Evolutionary conservation across 495 filamentous ascomycete species (phyloP).

Genomic region (Trichoderma erinaceum): DNA sequence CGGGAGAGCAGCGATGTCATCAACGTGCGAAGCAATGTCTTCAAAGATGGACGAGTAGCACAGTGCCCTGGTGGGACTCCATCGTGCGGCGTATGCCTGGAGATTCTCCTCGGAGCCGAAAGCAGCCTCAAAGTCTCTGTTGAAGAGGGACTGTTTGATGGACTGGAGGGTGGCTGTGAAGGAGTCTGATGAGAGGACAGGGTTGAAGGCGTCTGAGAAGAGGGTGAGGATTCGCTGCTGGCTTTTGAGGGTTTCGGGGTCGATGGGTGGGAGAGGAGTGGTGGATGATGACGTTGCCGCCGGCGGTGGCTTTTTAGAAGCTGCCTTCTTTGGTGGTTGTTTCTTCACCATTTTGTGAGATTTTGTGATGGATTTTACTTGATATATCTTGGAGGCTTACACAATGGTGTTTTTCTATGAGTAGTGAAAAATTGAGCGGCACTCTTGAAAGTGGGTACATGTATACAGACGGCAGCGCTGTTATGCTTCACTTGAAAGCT

Average conservation of each 20-base stretch:
- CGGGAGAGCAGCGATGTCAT: background rate
- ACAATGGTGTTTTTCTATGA: constrained; percentile 3
- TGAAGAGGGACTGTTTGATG: constrained; percentile 76
- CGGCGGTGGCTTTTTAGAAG: constrained; percentile 61
- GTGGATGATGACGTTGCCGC: constrained; percentile 63
- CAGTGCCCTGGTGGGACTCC: constrained; percentile 75
- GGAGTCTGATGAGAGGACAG: constrained; percentile 31
- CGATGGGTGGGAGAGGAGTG: constrained; percentile 63
- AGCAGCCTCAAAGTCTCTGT: constrained; percentile 73
- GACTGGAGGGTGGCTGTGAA: constrained; percentile 56
- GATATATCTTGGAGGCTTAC: background rate
- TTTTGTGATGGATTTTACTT: background rate
- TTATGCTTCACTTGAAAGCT: background rate
- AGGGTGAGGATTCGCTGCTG: constrained; percentile 75
- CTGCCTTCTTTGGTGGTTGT: background rate
- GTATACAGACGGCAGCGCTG: background rate
- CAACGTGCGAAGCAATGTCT: constrained; percentile 22
- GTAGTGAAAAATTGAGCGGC: background rate
- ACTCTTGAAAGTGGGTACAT: constrained; percentile 1
- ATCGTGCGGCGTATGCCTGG: constrained; percentile 76
- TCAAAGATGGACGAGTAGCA: constrained; percentile 67
- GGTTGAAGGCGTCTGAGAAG: constrained; percentile 58
- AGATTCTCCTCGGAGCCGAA: constrained; percentile 65
- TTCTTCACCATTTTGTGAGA: constrained; percentile 14
- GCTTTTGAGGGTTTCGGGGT: constrained; percentile 28